Conservation (phyloP, 1,139 yeast species). For the Magnusiomyces tetraspermus region DNA sequence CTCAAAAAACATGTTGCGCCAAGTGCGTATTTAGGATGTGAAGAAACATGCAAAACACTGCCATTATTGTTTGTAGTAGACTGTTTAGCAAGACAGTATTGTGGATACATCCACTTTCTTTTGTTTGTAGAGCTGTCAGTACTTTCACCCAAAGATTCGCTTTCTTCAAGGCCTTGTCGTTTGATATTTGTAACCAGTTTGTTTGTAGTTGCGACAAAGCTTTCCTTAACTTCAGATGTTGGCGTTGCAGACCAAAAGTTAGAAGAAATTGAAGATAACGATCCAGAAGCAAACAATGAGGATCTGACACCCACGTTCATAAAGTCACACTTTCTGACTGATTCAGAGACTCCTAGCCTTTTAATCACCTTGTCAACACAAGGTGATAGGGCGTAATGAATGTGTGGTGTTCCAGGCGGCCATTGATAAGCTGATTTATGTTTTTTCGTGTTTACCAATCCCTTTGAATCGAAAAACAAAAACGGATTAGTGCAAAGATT, state of each 20-base stretch:
- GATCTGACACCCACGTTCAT: neutral
- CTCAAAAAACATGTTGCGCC: neutral
- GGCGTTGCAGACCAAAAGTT: neutral
- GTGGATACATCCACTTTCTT: neutral
- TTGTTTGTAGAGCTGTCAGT: neutral
- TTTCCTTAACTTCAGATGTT: neutral
- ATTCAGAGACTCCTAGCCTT: neutral
- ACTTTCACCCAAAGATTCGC: neutral
- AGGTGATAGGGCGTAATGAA: constrained; percentile 6
- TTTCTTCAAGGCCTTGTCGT: neutral
- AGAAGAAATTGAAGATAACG: neutral
- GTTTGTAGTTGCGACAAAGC: neutral
- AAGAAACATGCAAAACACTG: neutral
- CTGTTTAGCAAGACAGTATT: neutral
- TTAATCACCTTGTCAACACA: constrained; percentile 9
- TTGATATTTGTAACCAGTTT: no score
- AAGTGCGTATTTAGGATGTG: neutral
- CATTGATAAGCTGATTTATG: neutral
- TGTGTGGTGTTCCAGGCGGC: constrained; percentile 12
- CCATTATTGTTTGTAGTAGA: neutral
- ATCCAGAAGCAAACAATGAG: neutral
- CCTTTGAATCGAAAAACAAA: neutral
- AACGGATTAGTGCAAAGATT: neutral
- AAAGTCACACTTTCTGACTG: neutral
- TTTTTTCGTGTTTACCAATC: no score